Base-by-base conservation (phyloP, 1,139 yeast genomes). In the Wickerhamiella pararugosa region DNA sequence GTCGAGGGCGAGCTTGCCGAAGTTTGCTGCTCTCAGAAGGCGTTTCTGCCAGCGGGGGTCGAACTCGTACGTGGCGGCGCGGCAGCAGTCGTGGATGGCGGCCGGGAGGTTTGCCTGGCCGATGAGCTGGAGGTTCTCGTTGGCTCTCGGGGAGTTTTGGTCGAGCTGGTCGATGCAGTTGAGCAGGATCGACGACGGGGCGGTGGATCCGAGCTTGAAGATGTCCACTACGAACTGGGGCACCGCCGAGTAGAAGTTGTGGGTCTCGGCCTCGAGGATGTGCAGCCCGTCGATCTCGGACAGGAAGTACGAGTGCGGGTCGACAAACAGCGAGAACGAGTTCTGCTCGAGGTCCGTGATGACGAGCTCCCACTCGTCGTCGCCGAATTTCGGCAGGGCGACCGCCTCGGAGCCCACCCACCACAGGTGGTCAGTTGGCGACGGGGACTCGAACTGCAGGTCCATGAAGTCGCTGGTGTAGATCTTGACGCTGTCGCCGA, bases 131-230 rank as follows among this genome's bases (percentile, higher is more conserved):
- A 86, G 60, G 48, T 80, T 83, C 45, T 83, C 86, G 53, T 83
- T 83, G 0, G 95, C 94, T 53, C 80, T 79, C 0, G 96, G 84
- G 0, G 93, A 73, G 52, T 79, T 78, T 34, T 66, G 64, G 7
- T 75, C 70, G 11, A 84, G 63, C 49, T 82, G 76, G 43, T 83
- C 90, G 32, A 84, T 71, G 15, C 95, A 80, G 59, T 87, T 96
- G 4, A 83, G 61, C 34, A 90, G 62, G 32, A 87, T 79, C 6
- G 94, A 83, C 28, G 93, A 72, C 0, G 96, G 82, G 25, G 82
- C 73, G 0, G 84, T 71, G 0, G 95, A 81, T 0, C 97, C 98
- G 39, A 86, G 73, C 53, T 72, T 75, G 57, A 84, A 86, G 25
- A 84, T 69, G 34, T 75, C 74, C 6, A 72, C 70, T 0, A 79